Conservation (phyloP, 495 filamentous ascomycete genomes). For the Melanomma pulvis-pyrius region DNA sequence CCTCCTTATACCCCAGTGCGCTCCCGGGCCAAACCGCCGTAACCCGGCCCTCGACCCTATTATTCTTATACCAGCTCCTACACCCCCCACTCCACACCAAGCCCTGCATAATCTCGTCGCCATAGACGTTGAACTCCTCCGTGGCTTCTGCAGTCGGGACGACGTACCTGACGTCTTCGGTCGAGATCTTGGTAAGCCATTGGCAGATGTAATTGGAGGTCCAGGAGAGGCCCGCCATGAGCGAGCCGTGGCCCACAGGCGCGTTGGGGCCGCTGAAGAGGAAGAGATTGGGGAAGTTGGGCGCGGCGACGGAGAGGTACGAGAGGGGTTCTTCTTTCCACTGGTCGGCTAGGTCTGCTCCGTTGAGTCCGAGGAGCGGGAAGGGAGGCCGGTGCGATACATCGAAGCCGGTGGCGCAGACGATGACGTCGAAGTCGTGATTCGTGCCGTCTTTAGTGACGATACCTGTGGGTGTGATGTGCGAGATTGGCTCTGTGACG, state of each 20-base stretch:
- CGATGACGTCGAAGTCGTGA: slow-evolving; percentile 11
- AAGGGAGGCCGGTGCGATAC: slow-evolving; percentile 13
- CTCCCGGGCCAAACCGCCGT: slow-evolving; percentile 7
- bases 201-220: neutral
- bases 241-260: slow-evolving; percentile 9
- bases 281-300: slow-evolving; percentile 25
- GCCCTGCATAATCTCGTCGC: slow-evolving; percentile 79
- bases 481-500: neutral
- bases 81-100: slow-evolving; percentile 66
- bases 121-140: slow-evolving; percentile 61
- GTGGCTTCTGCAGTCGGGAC: slow-evolving; percentile 31
- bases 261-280: slow-evolving; percentile 20
- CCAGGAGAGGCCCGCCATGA: slow-evolving; percentile 2
- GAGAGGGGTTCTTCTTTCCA: slow-evolving; percentile 3
- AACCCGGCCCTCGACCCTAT: slow-evolving; percentile 6
- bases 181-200: slow-evolving; percentile 5
- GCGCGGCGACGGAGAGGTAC: neutral
- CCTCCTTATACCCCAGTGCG: too few species aligned
- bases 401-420: slow-evolving; percentile 34
- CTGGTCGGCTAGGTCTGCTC: neutral
- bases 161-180: slow-evolving; percentile 20
- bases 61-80: slow-evolving; percentile 21
- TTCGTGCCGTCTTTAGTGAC: slow-evolving; percentile 2
- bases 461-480: neutral
- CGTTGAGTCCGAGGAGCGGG: slow-evolving; percentile 6